Base-by-base conservation (phyloP, 345 rosid genomes). In the Xanthoceras sorbifolium region DNA sequence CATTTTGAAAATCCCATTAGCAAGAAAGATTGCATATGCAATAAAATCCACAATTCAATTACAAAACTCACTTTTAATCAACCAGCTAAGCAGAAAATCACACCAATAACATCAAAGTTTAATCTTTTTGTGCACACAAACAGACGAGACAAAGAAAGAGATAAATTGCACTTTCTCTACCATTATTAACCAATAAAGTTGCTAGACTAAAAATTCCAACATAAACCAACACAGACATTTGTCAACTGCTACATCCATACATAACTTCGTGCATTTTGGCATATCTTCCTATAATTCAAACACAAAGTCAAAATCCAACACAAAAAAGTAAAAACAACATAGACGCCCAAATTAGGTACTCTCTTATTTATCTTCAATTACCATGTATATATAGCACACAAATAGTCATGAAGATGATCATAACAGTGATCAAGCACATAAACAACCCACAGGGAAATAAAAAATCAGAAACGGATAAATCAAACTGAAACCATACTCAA, bases 391-490 rank as follows among this genome's bases (percentile, higher is more conserved):
- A 63, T 1, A 8, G 10, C 52, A 42, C 31, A 50, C 23, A 44
- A 55, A 42, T 32, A 15, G 20, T 60, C 2, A 23, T 44, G 50
- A 46, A 10, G 40, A 36, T 77, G 59, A 77, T 69, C 77, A 64
- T 31, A 61, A 77, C 17, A 65, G 20, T 25, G 69, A 69, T 71
- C 67, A 67, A 50, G 25, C 73, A 52, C 11, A 72, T 28, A 50
- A 34, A 9, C 73, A 72, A 34, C 57, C 76, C 36, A 75, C 31
- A 60, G 55, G 55, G 57, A 25, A 79, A 42, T 69, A 72, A 32
- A 15, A 71, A 48, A n/a, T n/a, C 28, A 28, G 28, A 3, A 31
- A 29, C 5, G 17, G 52, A 48, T 23, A 50, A 61, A 62, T 10
- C 15, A 31, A 54, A 69, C 17, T 23, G 25, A 80, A 31, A 69